phyloP scores from a whole-genome alignment of 192 early-diverging fungal species.

The Entomortierella chlamydospora region DNA sequence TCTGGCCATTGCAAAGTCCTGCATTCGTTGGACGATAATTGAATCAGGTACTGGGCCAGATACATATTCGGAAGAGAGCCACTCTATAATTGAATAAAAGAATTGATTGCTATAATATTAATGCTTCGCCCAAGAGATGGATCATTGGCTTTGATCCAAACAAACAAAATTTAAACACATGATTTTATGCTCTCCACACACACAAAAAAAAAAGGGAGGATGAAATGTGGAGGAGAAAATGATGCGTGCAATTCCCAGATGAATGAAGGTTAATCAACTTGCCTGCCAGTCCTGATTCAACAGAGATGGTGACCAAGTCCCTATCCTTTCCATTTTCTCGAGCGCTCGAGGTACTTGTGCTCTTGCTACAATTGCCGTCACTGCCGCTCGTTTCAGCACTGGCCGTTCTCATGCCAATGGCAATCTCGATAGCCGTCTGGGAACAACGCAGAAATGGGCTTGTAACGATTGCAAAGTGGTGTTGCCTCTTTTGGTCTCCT shows the following conservation, averaged over 20 bases:
- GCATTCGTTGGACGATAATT: conserved; percentile 49
- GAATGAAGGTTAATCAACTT: conserved; percentile 4
- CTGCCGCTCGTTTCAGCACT: not conserved
- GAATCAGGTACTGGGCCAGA: conserved; percentile 35
- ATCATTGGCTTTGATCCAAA: not conserved
- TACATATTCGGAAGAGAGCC: conserved; percentile 38
- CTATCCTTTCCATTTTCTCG: not conserved
- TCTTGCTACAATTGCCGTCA: no score
- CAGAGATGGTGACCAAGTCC: conserved; percentile 40
- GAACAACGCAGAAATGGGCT: conserved; percentile 52
- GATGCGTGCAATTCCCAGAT: no score
- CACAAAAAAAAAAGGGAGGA: not conserved
- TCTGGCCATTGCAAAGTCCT: conserved; percentile 42
- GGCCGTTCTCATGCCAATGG: conserved; percentile 30
- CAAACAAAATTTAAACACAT: not conserved
- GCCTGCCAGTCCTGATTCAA: conserved; percentile 45
- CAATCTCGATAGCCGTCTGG: conserved; percentile 53
- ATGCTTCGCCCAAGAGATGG: not conserved
- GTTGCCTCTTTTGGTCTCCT: conserved; percentile 6
- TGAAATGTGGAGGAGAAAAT: not conserved
- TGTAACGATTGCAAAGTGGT: conserved; percentile 50
- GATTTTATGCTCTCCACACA: not conserved
- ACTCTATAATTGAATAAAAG: conserved; percentile 10
- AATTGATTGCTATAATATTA: conserved; percentile 5
- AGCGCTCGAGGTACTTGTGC: not conserved